phyloP scores from a whole-genome alignment of 2,329 filamentous ascomycete genomes.

The Septoria petroselini region DNA sequence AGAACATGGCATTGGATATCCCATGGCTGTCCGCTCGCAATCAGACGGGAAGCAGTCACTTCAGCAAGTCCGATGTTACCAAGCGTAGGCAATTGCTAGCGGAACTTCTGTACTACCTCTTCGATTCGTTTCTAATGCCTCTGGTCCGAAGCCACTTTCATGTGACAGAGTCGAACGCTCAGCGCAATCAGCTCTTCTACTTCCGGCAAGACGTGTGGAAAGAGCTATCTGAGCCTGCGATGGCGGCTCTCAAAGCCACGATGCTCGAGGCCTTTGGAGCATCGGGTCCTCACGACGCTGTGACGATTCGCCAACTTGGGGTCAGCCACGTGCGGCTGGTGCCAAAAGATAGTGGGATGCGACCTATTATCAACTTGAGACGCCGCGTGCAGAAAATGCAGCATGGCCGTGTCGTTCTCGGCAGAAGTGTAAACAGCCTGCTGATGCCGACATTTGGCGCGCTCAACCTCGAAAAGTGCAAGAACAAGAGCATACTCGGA shows the following conservation, averaged over 20 bases:
- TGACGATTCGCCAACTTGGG: slow-evolving; percentile 65
- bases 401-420: slow-evolving; percentile 55
- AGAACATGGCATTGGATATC: slow-evolving; percentile 60
- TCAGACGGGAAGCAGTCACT: slow-evolving; percentile 43
- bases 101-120: slow-evolving; percentile 87
- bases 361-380: slow-evolving; percentile 84
- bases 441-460: slow-evolving; percentile 72
- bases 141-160: slow-evolving; percentile 86
- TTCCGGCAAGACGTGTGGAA: slow-evolving; percentile 94
- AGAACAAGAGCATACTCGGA: slow-evolving; percentile 60
- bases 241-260: slow-evolving; percentile 62
- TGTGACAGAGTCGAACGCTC: slow-evolving; percentile 80
- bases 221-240: slow-evolving; percentile 67
- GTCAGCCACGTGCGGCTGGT: slow-evolving; percentile 76
- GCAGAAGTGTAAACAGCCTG: slow-evolving; percentile 65
- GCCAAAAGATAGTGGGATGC: slow-evolving; percentile 72
- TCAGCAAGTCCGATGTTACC: slow-evolving; percentile 63
- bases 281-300: slow-evolving; percentile 54
- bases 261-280: slow-evolving; percentile 77
- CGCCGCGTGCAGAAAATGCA: slow-evolving; percentile 56
- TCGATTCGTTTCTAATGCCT: slow-evolving; percentile 88
- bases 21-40: slow-evolving; percentile 73
- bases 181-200: slow-evolving; percentile 82
- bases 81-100: slow-evolving; percentile 77
- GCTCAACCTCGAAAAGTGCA: slow-evolving; percentile 69